Base-by-base conservation (phyloP, 352 stramenopile genomes). In the Hyaloperonospora brassicae region DNA sequence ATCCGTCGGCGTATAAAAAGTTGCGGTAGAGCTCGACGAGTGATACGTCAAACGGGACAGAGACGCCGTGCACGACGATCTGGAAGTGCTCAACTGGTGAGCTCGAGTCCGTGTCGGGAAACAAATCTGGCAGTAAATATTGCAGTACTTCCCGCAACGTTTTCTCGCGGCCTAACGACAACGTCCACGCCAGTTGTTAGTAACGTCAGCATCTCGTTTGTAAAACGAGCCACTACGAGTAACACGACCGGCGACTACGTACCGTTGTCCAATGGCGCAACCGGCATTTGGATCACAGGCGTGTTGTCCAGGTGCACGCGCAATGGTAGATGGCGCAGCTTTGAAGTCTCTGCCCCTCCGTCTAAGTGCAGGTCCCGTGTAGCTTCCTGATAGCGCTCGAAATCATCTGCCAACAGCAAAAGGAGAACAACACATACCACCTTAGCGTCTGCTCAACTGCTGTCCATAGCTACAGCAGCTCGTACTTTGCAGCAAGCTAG, bases 1-100 rank as follows among this genome's bases (percentile, higher is more conserved):
- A 93, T 34, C 80, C 79, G 53, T 93, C 83, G 0, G 78, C 70
- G 55, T 91, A 91, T 2, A 59, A 66, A 54, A 91, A 88, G 40
- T 59, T 57, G 10, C 69, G 69, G 46, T 91, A 89, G 3, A 93
- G 52, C 35, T 71, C 64, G 21, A 82, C 53, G 21, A 93, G 68
- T 17, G 80, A 74, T 22, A 88, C 65, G 7, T 69, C 55, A 1
- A 50, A 22, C 1, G 73, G 79, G 8, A 89, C 63, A 10, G 24
- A 13, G 47, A 91, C 62, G 44, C 80, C 83, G 43, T 93, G 83
- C 17, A 87, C 59, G 14, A 86, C 49, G 10, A 86, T 41, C n/a
- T 62, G 31, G 41, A 66, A 54, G 34, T 56, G 46, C 5, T 52
- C 17, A 43, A 43, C 34, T 46, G 58, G 42, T 30, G 23, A 11